Evolutionary conservation across 257 asterid genomes (phyloP).

Genomic region (Solanum clarkiae): DNA sequence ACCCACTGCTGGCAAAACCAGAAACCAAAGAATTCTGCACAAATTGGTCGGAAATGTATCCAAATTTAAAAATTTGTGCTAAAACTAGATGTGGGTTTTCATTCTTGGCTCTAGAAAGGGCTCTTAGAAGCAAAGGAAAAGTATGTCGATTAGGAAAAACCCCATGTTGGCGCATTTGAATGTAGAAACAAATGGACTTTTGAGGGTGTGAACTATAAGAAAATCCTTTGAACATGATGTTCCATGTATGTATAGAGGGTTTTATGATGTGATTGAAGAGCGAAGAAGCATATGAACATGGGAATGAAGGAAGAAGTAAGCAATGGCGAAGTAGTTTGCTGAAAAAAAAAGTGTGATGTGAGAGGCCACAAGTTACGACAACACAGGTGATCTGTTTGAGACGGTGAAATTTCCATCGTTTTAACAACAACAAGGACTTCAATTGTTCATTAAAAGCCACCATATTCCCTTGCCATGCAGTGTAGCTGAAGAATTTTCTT

Average conservation of each 20-base stretch:
- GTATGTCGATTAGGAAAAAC: conserved; percentile 43
- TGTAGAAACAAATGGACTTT: conserved; percentile 12
- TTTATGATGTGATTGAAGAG: neutral
- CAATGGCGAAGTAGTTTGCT: conserved; percentile 1
- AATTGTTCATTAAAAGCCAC: neutral
- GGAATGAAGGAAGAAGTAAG: conserved; percentile 4
- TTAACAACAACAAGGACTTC: neutral
- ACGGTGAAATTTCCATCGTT: neutral
- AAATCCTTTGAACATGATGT: conserved; percentile 27
- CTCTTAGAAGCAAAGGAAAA: conserved; percentile 44
- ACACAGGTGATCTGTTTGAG: conserved; percentile 6
- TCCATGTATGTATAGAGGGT: conserved; percentile 17
- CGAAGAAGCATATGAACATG: conserved; percentile 3
- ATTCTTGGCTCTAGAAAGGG: conserved; percentile 29
- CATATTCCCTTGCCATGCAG: neutral
- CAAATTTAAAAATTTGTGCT: conserved; percentile 26
- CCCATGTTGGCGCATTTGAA: conserved; percentile 22
- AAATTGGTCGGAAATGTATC: conserved; percentile 32
- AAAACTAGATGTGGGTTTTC: conserved; percentile 22
- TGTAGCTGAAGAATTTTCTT: neutral
- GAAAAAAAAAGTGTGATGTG: neutral
- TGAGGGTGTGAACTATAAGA: conserved; percentile 14
- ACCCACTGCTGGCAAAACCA: conserved; percentile 6
- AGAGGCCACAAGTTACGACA: neutral
- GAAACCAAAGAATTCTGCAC: conserved; percentile 30